Conservation (phyloP, 2,329 filamentous ascomycete species). For the Stachybotrys echinatus region DNA sequence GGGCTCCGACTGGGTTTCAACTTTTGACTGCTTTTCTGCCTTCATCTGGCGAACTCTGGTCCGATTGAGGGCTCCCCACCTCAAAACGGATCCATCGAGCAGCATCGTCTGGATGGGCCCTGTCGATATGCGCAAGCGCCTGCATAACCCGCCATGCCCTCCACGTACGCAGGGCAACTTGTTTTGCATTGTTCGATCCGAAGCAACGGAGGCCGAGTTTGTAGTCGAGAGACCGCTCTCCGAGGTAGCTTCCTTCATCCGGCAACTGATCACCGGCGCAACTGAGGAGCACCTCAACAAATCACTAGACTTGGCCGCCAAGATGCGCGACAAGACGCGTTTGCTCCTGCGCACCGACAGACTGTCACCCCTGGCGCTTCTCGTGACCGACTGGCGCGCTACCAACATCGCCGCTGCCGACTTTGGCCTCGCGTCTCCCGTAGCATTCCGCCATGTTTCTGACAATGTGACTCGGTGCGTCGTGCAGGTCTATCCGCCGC, state of each 20-base stretch:
- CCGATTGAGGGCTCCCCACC: too few species aligned
- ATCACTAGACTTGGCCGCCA: slow-evolving; percentile 23
- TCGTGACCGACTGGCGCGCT: slow-evolving; percentile 30
- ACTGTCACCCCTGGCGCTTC: slow-evolving; percentile 26
- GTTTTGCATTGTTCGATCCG: slow-evolving; percentile 25
- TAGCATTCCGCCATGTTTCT: slow-evolving; percentile 24
- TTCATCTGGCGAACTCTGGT: too few species aligned
- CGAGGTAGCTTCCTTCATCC: slow-evolving; percentile 28
- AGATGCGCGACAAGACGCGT: slow-evolving; percentile 27
- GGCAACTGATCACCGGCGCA: slow-evolving; percentile 26
- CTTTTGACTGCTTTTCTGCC: too few species aligned
- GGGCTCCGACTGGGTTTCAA: too few species aligned
- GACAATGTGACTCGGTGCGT: slow-evolving; percentile 22
- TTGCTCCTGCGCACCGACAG: slow-evolving; percentile 27
- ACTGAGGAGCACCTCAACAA: slow-evolving; percentile 23
- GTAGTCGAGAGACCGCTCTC: slow-evolving; percentile 28
- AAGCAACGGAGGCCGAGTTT: slow-evolving; percentile 24
- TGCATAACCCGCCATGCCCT: too few species aligned
- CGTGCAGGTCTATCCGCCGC: slow-evolving; percentile 24
- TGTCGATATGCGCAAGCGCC: too few species aligned
- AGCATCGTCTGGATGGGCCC: too few species aligned
- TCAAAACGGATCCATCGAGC: too few species aligned
- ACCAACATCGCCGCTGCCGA: slow-evolving; percentile 18
- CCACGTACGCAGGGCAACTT: too few species aligned
- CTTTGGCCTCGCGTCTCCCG: slow-evolving; percentile 31